These are phyloP conservation scores for Saprolegnia diclina DNA, from an alignment of 352 stramenopile genomes.

Conservation along the genomic window DNA sequence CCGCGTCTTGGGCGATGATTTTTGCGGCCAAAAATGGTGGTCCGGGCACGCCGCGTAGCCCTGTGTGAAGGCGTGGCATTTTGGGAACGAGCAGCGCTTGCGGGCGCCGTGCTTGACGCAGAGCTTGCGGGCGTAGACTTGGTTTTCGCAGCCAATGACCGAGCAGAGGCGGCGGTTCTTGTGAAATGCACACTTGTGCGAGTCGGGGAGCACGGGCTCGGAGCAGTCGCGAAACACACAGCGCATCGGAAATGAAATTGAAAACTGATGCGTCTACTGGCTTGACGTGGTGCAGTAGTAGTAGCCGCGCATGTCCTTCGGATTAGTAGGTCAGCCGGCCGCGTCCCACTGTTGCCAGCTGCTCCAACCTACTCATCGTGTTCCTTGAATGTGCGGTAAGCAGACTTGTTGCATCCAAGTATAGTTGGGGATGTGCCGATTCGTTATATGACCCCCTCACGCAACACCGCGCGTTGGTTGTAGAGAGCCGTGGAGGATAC, in stretches of 20 bases:
- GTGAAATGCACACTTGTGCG: background rate
- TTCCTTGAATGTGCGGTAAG: background rate
- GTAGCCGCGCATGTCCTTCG: background rate
- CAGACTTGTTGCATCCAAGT: background rate
- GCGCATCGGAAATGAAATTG: background rate
- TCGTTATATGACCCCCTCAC: background rate
- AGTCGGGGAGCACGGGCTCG: background rate
- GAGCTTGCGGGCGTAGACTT: constrained; percentile 13
- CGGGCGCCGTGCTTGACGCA: constrained; percentile 11
- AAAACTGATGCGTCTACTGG: background rate
- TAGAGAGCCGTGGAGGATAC: too few relatives aligned
- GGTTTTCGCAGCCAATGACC: constrained; percentile 10
- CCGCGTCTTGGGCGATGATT: background rate
- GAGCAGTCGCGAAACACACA: background rate
- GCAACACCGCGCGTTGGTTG: too few relatives aligned
- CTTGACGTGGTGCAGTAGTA: background rate
- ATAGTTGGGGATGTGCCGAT: background rate
- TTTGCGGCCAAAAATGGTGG: background rate
- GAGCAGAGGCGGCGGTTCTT: background rate
- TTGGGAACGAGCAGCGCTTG: constrained; percentile 5
- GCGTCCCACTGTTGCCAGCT: background rate
- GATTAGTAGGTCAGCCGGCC: background rate
- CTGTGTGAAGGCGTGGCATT: background rate
- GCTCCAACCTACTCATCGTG: background rate
- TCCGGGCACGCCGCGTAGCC: background rate